Base-by-base conservation (phyloP, 2,329 filamentous ascomycete genomes). In the Graphilbum ipis-grandicollis region DNA sequence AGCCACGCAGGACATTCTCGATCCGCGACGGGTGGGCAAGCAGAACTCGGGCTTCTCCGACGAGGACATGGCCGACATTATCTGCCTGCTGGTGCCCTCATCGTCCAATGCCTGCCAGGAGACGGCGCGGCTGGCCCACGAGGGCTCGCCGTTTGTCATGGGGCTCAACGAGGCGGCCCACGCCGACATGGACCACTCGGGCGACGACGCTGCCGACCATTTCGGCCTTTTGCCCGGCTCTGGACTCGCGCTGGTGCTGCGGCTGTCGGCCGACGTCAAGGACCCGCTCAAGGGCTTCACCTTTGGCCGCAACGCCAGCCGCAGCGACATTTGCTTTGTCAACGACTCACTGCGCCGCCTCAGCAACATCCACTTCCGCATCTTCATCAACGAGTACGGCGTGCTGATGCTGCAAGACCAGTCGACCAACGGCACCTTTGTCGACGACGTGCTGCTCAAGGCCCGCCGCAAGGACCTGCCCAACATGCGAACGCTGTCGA, bases 311-410 rank as follows among this genome's bases (percentile, higher is more conserved):
- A 88, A 90, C 49, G 47, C 56, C 1, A 47, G 54, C 33, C 66
- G 71, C 25, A 90, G 82, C 55, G 90, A 98, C 40, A 58, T 86
- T 33, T 68, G 69, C 47, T 72, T 83, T 34, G 55, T 60, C 26
- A 65, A 75, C 43, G 79, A 88, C 45, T 68, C 70, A 1, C 62
- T 71, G 36, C 79, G 72, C 52, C 71, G 81, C 31, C 69, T 98
- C 41, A 96, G 88, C 62, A 94, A 96, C 52, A 68, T 80, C n/a
- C 90, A 98, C 53, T 98, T 96, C 53, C 78, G 84, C 37, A 93
- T 98, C 43, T 93, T 79, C 51, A 66, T 93, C 47, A 98, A 92
- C 48, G 64, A 75, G n/a, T 73, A 82, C 44, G 83, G 80, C 21
- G 76, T 81, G 39, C 67, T 94, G 44, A 93, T 98, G 84, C 62